Percentiles rank a stretch among this genome's conserved stretches.
Conservation (phyloP, 140 eudicot genomes). For the Senecio squalidus region DNA sequence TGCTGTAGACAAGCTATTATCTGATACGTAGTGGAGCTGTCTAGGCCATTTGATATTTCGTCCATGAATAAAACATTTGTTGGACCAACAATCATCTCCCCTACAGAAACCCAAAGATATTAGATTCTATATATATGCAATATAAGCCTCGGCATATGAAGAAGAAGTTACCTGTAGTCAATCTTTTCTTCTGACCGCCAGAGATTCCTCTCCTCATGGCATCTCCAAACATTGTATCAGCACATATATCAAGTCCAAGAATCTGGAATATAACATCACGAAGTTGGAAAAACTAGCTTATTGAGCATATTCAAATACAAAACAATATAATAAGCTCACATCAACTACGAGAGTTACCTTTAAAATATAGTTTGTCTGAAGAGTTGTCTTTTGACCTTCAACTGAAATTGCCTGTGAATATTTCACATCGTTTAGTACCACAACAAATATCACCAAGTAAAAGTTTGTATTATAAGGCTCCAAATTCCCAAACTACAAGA, state of each 20-base stretch:
- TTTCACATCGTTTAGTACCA: neutral
- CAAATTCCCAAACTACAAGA: too few relatives aligned
- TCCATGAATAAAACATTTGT: slow-evolving; percentile 63
- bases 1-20: slow-evolving; percentile 56
- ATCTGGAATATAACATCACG: slow-evolving; percentile 23
- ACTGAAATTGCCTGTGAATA: slow-evolving; percentile 24
- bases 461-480: too few relatives aligned
- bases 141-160: too few relatives aligned
- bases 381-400: slow-evolving; percentile 40
- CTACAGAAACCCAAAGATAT: slow-evolving; percentile 26
- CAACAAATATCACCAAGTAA: too few relatives aligned
- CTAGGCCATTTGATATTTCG: slow-evolving; percentile 68
- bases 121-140: neutral
- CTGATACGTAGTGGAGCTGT: slow-evolving; percentile 73
- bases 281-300: neutral
- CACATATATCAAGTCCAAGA: slow-evolving; percentile 46
- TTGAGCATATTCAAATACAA: neutral
- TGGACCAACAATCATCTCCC: slow-evolving; percentile 75
- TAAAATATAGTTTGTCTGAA: slow-evolving; percentile 8
- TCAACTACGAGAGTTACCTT: slow-evolving; percentile 24
- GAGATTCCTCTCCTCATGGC: slow-evolving; percentile 57
- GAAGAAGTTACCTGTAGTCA: slow-evolving; percentile 40
- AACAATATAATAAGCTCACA: neutral
- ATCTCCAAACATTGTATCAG: slow-evolving; percentile 50
- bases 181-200: slow-evolving; percentile 59